phyloP scores from a whole-genome alignment of 306 rosid species.

The Arachis hypogaea region DNA sequence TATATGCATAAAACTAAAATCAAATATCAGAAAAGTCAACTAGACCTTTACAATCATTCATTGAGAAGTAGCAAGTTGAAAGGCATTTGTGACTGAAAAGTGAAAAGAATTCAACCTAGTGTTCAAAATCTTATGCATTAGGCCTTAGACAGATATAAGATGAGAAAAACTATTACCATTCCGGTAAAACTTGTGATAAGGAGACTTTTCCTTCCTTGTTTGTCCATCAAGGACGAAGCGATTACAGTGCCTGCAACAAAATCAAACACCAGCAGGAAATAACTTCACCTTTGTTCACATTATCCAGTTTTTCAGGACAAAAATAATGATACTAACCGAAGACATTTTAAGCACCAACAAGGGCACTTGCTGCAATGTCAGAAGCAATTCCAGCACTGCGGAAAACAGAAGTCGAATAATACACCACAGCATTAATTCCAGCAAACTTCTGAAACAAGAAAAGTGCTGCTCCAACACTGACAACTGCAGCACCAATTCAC shows the following conservation, averaged over 20 bases:
- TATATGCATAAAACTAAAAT: background rate
- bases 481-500: slow-evolving; percentile 61
- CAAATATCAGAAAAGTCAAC: slow-evolving; percentile 7
- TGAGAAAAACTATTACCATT: slow-evolving; percentile 63
- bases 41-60: slow-evolving; percentile 3
- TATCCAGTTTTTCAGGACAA: background rate
- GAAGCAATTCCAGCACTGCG: slow-evolving; percentile 93
- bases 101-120: background rate
- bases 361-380: slow-evolving; percentile 97
- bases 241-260: slow-evolving; percentile 69
- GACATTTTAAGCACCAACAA: slow-evolving; percentile 93
- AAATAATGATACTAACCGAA: slow-evolving; percentile 60
- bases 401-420: slow-evolving; percentile 92
- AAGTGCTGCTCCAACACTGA: slow-evolving; percentile 83
- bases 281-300: slow-evolving; percentile 10
- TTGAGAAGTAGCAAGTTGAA: background rate
- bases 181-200: slow-evolving; percentile 84
- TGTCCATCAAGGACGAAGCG: slow-evolving; percentile 94
- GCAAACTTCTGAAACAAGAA: slow-evolving; percentile 94
- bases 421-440: slow-evolving; percentile 94
- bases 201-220: slow-evolving; percentile 88
- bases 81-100: background rate
- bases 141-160: slow-evolving; percentile 8
- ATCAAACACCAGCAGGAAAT: slow-evolving; percentile 31
- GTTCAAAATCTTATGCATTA: background rate